Conservation (phyloP, 768 basidiomycete genomes). For the Boletus fagicola region DNA sequence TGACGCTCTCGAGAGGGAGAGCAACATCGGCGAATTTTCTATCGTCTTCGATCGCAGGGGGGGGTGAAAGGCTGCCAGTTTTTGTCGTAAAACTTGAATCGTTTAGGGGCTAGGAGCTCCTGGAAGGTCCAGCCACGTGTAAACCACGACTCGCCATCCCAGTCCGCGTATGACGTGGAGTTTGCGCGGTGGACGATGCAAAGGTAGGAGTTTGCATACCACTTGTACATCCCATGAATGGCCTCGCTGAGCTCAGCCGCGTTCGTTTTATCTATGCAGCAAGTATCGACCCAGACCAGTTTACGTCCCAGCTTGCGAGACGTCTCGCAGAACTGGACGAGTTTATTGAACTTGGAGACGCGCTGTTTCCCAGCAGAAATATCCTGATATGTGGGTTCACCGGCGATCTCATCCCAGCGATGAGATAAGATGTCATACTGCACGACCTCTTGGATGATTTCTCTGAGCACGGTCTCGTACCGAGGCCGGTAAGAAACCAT, state of each 20-base stretch:
- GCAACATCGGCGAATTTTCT: no score
- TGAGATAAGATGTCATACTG: constrained; percentile 17
- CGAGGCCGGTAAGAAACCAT: neutral
- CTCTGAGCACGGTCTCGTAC: neutral
- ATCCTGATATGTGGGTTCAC: constrained; percentile 14
- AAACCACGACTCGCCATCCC: no score
- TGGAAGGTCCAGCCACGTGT: no score
- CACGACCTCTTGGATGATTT: constrained; percentile 15
- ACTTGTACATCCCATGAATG: constrained; percentile 22
- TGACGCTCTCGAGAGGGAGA: no score
- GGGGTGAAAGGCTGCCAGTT: no score
- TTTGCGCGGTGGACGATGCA: no score
- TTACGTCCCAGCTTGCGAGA: neutral
- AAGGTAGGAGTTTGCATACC: constrained; percentile 19
- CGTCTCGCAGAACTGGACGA: constrained; percentile 7
- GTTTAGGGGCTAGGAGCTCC: no score
- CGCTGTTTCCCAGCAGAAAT: neutral
- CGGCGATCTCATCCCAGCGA: constrained; percentile 3
- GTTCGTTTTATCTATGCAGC: constrained; percentile 21
- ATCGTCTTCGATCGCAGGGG: no score
- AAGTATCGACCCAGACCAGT: constrained; percentile 19
- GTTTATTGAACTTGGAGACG: neutral
- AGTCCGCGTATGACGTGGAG: no score
- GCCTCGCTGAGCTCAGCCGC: constrained; percentile 20
- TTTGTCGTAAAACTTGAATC: no score